Percentiles rank a stretch among this genome's conserved stretches.
These are phyloP conservation scores for Nakazawaea molendinolei DNA, from an alignment of 805 yeast genomes.

Conservation along the genomic window DNA sequence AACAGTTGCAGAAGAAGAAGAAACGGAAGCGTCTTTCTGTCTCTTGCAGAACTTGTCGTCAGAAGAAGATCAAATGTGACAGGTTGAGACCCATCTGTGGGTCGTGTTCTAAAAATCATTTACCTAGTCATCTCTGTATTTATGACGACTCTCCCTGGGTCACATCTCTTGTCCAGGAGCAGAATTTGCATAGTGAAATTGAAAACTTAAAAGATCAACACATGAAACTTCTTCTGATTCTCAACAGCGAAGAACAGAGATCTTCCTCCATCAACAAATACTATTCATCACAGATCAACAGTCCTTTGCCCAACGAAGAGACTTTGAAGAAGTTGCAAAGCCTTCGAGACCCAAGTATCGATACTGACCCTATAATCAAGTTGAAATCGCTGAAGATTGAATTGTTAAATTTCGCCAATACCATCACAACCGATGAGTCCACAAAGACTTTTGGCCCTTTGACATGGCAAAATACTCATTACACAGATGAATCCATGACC, in stretches of 20 bases:
- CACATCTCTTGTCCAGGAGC: slow-evolving; percentile 8
- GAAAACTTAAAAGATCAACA: slow-evolving; percentile 9
- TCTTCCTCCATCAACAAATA: background rate
- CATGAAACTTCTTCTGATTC: background rate
- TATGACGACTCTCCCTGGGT: slow-evolving; percentile 18
- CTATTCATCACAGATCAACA: slow-evolving; percentile 1
- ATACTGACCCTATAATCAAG: background rate
- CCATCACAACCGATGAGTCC: background rate
- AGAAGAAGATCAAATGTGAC: slow-evolving; percentile 28
- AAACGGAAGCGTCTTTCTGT: slow-evolving; percentile 19
- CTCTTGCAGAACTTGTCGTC: slow-evolving; percentile 23
- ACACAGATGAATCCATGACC: background rate
- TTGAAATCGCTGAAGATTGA: slow-evolving; percentile 4
- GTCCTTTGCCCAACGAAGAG: no score
- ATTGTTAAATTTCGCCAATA: slow-evolving; percentile 2
- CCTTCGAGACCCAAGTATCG: background rate
- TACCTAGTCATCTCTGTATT: slow-evolving; percentile 18
- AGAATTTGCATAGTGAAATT: slow-evolving; percentile 6
- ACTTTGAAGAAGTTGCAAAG: background rate
- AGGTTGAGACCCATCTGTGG: slow-evolving; percentile 27
- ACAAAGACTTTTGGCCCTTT: slow-evolving; percentile 8
- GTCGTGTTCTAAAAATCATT: slow-evolving; percentile 20
- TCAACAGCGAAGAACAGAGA: slow-evolving; percentile 3
- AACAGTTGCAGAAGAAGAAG: slow-evolving; percentile 3
- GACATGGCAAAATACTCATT: slow-evolving; percentile 9